Conservation (phyloP, 2,329 filamentous ascomycete genomes). For the Stachybotrys chlorohalonatus region DNA sequence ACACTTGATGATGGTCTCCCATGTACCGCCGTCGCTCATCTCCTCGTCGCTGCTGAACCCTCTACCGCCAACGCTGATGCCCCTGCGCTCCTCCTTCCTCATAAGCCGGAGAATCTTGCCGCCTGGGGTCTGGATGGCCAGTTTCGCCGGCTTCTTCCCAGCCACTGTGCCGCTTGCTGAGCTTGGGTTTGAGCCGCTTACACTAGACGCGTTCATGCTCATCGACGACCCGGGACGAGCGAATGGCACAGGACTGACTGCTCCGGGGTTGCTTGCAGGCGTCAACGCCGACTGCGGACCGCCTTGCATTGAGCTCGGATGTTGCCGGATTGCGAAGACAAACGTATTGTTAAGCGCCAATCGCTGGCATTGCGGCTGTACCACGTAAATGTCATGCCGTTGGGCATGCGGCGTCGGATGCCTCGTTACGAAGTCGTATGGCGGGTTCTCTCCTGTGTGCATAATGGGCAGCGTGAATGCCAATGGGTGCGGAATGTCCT, state of each 20-base stretch:
- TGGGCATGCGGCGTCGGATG: conserved; percentile 98
- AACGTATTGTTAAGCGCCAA: conserved; percentile 95
- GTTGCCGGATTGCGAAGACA: conserved; percentile 90
- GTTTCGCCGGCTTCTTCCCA: conserved; percentile 79
- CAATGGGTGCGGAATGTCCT: conserved; percentile 87
- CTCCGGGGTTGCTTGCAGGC: conserved; percentile 37
- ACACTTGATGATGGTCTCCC: conserved; percentile 89
- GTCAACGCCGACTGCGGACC: conserved; percentile 27
- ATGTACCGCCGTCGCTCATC: conserved; percentile 60
- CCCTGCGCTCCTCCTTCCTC: conserved; percentile 64
- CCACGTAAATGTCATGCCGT: conserved; percentile 91
- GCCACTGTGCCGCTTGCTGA: conserved; percentile 42
- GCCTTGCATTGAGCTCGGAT: conserved; percentile 52
- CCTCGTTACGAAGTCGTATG: conserved; percentile 84
- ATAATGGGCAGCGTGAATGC: conserved; percentile 84
- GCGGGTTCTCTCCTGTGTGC: conserved; percentile 85
- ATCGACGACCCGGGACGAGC: conserved; percentile 52
- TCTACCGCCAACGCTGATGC: conserved; percentile 36
- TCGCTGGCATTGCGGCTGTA: conserved; percentile 84
- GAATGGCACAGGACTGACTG: conserved; percentile 51
- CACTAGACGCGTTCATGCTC: conserved; percentile 53
- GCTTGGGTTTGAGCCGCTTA: conserved; percentile 48
- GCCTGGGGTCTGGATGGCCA: conserved; percentile 87
- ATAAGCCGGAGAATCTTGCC: conserved; percentile 90
- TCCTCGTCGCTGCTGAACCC: conserved; percentile 41